Conservation (phyloP, 371 early-diverging fungal genomes). For the Apophysomyces sp. region DNA sequence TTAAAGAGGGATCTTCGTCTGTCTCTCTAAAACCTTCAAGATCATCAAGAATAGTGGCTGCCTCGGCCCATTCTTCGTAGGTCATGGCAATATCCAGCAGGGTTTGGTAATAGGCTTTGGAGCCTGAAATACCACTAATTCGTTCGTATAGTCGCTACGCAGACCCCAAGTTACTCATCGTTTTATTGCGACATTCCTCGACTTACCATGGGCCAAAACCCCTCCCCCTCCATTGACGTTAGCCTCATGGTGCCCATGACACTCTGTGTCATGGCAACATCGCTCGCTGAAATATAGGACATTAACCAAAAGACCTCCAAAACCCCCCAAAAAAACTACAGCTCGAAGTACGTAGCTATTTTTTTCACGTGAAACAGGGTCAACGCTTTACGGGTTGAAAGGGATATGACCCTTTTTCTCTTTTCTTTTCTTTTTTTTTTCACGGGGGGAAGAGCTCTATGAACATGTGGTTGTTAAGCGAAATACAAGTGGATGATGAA, state of each 20-base stretch:
- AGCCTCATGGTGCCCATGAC: background rate
- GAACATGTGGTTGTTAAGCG: background rate
- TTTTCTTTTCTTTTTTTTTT: background rate
- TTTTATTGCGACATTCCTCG: background rate
- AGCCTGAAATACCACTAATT: constrained; percentile 33
- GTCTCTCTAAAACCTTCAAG: too few relatives aligned
- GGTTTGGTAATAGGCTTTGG: constrained; percentile 45
- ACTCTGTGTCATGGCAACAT: background rate
- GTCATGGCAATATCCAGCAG: constrained; percentile 58
- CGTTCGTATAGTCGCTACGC: constrained; percentile 47
- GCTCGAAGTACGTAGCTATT: background rate
- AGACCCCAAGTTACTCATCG: too few relatives aligned
- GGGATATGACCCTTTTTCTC: background rate
- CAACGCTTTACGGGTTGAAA: background rate
- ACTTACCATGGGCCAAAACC: constrained; percentile 42
- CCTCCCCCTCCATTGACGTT: constrained; percentile 21
- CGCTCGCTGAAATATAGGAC: background rate
- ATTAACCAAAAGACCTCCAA: background rate
- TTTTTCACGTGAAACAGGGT: background rate
- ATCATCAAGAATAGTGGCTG: constrained; percentile 67
- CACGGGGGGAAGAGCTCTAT: background rate
- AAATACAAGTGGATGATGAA: background rate
- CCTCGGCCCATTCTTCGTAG: constrained; percentile 79
- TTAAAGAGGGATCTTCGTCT: too few relatives aligned
- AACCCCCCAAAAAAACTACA: background rate